Conservation (phyloP, 257 asterid genomes). For the Plantago major region DNA sequence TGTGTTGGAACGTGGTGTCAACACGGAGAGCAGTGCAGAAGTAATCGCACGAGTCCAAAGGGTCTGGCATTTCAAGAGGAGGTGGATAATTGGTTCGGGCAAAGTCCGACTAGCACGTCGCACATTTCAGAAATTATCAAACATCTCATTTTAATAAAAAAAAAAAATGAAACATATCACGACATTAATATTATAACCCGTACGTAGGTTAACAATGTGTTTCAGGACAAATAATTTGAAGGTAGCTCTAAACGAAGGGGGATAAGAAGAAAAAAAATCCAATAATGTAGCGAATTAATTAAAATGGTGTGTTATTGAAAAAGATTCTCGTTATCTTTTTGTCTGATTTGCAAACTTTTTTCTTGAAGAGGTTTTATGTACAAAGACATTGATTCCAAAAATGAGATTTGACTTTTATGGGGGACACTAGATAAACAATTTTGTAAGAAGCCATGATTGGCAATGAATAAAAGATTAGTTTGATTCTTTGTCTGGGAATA, state of each 20-base stretch:
- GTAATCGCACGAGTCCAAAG: no score
- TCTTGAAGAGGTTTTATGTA: conserved; percentile 13
- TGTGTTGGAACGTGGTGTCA: no score
- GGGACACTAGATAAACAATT: conserved; percentile 18
- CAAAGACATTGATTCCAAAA: conserved; percentile 27
- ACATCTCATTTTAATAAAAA: no score
- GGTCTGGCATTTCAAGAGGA: no score
- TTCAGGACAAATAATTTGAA: background rate
- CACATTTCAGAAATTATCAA: no score
- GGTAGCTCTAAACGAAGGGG: background rate
- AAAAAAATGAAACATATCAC: no score
- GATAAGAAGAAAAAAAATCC: background rate
- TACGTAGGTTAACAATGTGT: no score
- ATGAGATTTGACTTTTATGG: conserved; percentile 30
- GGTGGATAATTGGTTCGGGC: no score
- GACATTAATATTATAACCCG: no score
- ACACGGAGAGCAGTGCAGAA: no score
- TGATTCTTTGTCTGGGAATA: conserved; percentile 21
- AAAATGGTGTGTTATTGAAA: conserved; percentile 8
- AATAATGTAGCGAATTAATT: conserved; percentile 4
- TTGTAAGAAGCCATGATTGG: conserved; percentile 15
- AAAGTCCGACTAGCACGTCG: no score
- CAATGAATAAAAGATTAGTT: background rate
- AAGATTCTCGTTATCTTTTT: conserved; percentile 34
- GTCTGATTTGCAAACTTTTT: conserved; percentile 30